Evolutionary conservation across 768 basidiomycete species (phyloP).

Genomic region (Rhizopogon rudus): DNA sequence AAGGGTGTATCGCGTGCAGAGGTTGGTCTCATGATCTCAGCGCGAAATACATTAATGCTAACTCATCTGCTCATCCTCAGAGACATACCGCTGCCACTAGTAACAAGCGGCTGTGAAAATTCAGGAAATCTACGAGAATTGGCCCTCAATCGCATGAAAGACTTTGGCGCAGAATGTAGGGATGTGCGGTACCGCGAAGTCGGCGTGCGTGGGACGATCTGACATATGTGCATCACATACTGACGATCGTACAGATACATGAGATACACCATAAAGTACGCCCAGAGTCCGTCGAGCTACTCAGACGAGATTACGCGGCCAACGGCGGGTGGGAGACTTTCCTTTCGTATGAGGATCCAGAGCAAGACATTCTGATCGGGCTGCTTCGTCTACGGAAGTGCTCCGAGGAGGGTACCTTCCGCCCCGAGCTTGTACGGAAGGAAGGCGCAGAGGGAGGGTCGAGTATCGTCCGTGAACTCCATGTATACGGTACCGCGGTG

Average conservation of each 20-base stretch:
- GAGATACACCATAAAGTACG: conserved; percentile 98
- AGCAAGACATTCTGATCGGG: conserved; percentile 93
- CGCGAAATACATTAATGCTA: neutral
- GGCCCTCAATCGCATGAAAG: conserved; percentile 96
- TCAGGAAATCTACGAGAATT: conserved; percentile 95
- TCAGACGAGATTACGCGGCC: conserved; percentile 92
- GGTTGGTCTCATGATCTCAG: conserved; percentile 39
- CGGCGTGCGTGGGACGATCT: conserved; percentile 55
- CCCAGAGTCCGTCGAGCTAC: conserved; percentile 91
- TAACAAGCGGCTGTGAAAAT: conserved; percentile 96
- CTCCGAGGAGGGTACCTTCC: conserved; percentile 94
- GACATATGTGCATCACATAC: conserved; percentile 3
- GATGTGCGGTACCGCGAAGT: conserved; percentile 98
- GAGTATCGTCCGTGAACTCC: conserved; percentile 92
- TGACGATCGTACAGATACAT: conserved; percentile 61
- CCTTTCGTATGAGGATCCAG: conserved; percentile 97
- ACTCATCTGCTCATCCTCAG: conserved; percentile 32
- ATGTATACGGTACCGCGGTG: conserved; percentile 97
- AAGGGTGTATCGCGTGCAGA: conserved; percentile 94
- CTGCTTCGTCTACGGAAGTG: conserved; percentile 90
- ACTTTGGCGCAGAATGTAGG: conserved; percentile 95
- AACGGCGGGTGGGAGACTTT: conserved; percentile 99
- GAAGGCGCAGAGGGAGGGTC: conserved; percentile 72
- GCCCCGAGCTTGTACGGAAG: conserved; percentile 79
- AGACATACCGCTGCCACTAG: conserved; percentile 95